Percentiles rank a stretch among this genome's conserved stretches.
Conservation (phyloP, 2,329 filamentous ascomycete species). For the Paracorniculantispora psalliotae region DNA sequence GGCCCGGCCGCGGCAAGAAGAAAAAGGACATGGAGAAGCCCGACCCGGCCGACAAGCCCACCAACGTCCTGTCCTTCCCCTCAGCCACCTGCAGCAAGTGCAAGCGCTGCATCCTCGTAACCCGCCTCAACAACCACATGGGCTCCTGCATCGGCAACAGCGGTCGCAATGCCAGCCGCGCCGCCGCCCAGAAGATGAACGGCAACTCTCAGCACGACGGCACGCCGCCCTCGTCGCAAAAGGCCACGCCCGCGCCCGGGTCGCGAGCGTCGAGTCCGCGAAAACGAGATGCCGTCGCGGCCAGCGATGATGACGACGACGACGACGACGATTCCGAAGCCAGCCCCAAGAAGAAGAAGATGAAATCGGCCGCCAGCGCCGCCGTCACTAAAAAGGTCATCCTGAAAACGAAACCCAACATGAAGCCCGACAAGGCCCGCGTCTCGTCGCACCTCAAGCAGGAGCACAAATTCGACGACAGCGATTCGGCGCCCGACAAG, state of each 20-base stretch:
- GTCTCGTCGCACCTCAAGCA: slow-evolving; percentile 44
- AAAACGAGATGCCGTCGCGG: slow-evolving; percentile 45
- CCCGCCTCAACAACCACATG: slow-evolving; percentile 64
- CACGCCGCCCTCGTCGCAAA: slow-evolving; percentile 59
- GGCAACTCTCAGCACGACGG: slow-evolving; percentile 50
- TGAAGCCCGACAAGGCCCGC: slow-evolving; percentile 54
- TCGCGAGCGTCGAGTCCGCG: slow-evolving; percentile 51
- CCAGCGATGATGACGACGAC: slow-evolving; percentile 44
- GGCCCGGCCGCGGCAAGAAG: slow-evolving; percentile 67
- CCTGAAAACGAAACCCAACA: slow-evolving; percentile 46
- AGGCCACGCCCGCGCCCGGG: slow-evolving; percentile 53
- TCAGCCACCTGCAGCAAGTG: slow-evolving; percentile 64
- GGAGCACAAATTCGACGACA: slow-evolving; percentile 38
- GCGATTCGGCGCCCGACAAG: slow-evolving; percentile 21
- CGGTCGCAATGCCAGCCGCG: slow-evolving; percentile 57
- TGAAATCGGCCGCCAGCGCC: slow-evolving; percentile 37
- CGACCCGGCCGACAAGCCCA: slow-evolving; percentile 49
- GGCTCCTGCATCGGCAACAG: slow-evolving; percentile 63
- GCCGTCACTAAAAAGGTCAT: slow-evolving; percentile 48
- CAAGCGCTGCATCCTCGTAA: slow-evolving; percentile 61
- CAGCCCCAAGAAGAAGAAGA: slow-evolving; percentile 54
- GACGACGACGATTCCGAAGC: slow-evolving; percentile 50
- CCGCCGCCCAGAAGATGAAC: slow-evolving; percentile 59
- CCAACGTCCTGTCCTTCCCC: slow-evolving; percentile 59
- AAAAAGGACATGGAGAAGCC: slow-evolving; percentile 71